Evolutionary conservation across 169 alveolate species (phyloP).

Genomic region (Toxoplasma gondii): DNA sequence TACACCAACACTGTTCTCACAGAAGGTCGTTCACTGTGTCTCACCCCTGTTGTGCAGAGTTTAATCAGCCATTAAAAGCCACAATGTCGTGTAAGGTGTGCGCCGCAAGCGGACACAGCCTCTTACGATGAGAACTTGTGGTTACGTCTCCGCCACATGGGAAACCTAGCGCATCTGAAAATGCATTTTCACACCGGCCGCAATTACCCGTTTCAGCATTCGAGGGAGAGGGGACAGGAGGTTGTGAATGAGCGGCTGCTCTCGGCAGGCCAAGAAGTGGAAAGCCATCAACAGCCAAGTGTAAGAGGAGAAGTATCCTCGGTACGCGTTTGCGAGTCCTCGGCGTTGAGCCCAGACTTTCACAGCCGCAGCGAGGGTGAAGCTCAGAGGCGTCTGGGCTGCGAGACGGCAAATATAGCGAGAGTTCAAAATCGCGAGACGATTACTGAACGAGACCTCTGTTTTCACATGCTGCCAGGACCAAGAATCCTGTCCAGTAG

Average conservation of each 20-base stretch:
- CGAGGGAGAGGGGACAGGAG: not conserved
- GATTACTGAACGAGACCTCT: constrained; percentile 10
- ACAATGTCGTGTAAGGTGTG: too few species aligned
- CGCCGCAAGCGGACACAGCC: too few species aligned
- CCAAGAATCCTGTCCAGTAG: not conserved
- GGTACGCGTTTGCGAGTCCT: constrained; percentile 3
- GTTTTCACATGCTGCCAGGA: not conserved
- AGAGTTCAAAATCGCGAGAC: not conserved
- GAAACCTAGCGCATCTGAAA: too few species aligned
- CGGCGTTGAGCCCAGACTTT: not conserved
- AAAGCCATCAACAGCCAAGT: not conserved
- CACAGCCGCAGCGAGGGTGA: not conserved
- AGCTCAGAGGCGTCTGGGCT: not conserved
- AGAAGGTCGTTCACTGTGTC: too few species aligned
- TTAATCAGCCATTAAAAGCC: too few species aligned
- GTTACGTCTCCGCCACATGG: too few species aligned
- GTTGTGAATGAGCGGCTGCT: not conserved
- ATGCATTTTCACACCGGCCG: too few species aligned
- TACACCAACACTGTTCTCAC: too few species aligned
- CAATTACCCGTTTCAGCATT: not conserved
- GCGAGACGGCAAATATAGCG: not conserved
- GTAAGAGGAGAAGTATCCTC: not conserved
- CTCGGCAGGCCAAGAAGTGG: not conserved
- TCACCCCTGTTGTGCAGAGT: too few species aligned
- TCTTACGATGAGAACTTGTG: too few species aligned